Conservation (phyloP, 306 rosid species). For the Bauhinia variegata region DNA sequence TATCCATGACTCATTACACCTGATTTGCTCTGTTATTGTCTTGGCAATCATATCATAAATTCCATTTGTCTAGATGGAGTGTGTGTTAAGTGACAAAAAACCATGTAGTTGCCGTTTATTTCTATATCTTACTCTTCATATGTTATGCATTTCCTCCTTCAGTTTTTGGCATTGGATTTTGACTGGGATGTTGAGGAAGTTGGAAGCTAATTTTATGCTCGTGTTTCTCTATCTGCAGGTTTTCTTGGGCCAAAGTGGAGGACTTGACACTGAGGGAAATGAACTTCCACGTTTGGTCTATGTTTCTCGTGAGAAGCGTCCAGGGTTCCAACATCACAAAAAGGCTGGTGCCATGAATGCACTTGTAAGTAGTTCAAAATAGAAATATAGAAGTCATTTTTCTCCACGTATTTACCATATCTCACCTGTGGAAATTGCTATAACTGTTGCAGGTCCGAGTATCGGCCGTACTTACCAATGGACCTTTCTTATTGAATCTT, state of each 20-base stretch:
- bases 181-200: constrained; percentile 17
- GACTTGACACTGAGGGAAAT: constrained; percentile 82
- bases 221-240: constrained; percentile 52
- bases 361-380: constrained; percentile 62
- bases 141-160: constrained; percentile 9
- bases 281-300: constrained; percentile 87
- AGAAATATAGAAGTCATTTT: constrained; percentile 1
- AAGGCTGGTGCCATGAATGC: constrained; percentile 98
- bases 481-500: constrained; percentile 92
- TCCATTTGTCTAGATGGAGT: constrained; percentile 23
- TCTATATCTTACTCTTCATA: constrained; percentile 5
- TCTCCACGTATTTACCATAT: neutral
- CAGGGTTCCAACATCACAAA: constrained; percentile 94
- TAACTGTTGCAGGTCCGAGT: constrained; percentile 73
- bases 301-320: constrained; percentile 98
- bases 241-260: constrained; percentile 93
- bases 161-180: constrained; percentile 27
- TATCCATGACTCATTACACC: constrained; percentile 18
- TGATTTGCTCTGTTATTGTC: constrained; percentile 19
- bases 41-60: constrained; percentile 10
- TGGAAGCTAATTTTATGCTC: neutral
- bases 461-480: constrained; percentile 88
- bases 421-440: constrained; percentile 11
- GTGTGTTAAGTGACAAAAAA: constrained; percentile 9
- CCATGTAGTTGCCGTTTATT: neutral